These are phyloP conservation scores for Lentinula boryana DNA, from an alignment of 768 basidiomycete genomes.

Conservation along the genomic window DNA sequence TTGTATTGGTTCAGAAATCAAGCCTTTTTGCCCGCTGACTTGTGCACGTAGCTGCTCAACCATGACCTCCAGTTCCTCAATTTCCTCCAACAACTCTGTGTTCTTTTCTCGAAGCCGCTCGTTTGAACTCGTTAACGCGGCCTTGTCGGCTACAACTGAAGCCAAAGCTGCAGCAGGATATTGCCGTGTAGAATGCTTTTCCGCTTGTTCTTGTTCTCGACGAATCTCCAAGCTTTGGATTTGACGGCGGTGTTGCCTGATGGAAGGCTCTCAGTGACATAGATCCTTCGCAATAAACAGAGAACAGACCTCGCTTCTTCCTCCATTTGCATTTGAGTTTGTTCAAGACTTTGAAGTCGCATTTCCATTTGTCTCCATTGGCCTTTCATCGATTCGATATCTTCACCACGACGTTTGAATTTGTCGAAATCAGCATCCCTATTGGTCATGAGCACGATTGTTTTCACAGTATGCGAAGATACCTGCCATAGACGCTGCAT, in stretches of 20 bases:
- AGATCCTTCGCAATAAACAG: background rate
- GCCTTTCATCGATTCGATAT: slow-evolving; percentile 49
- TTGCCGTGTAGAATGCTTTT: slow-evolving; percentile 4
- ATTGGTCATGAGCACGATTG: background rate
- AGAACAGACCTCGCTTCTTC: slow-evolving; percentile 49
- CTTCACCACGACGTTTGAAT: slow-evolving; percentile 58
- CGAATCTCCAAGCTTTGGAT: slow-evolving; percentile 59
- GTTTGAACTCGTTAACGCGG: slow-evolving; percentile 41
- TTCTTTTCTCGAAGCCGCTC: slow-evolving; percentile 55
- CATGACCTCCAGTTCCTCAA: slow-evolving; percentile 67
- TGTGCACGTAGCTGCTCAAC: slow-evolving; percentile 61
- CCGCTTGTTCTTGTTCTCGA: slow-evolving; percentile 29
- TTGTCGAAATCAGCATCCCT: slow-evolving; percentile 75
- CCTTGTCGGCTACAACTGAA: slow-evolving; percentile 33
- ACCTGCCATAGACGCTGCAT: slow-evolving; percentile 75
- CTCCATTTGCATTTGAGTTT: slow-evolving; percentile 47
- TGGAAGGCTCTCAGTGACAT: background rate
- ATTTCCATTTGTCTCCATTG: slow-evolving; percentile 64
- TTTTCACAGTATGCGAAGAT: background rate
- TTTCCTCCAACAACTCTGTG: slow-evolving; percentile 41
- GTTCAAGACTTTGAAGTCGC: slow-evolving; percentile 52
- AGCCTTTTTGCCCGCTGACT: slow-evolving; percentile 26
- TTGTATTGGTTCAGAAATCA: background rate
- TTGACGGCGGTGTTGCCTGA: slow-evolving; percentile 51
- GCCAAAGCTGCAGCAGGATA: slow-evolving; percentile 16